These are phyloP conservation scores for Halophytophthora batemanensis DNA, from an alignment of 352 stramenopile genomes.

Conservation along the genomic window DNA sequence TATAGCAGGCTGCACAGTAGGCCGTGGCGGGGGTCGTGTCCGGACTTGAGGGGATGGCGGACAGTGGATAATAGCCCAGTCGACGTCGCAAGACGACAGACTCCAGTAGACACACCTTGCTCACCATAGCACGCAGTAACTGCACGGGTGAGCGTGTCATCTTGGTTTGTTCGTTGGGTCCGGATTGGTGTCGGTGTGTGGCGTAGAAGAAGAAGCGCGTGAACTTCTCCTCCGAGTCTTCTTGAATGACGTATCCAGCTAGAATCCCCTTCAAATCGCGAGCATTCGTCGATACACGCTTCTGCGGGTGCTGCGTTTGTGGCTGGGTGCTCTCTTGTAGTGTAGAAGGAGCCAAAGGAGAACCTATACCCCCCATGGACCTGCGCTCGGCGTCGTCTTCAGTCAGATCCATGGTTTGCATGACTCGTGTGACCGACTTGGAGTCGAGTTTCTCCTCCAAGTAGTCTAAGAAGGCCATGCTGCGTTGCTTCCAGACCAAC, in stretches of 20 bases:
- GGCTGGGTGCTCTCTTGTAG: slow-evolving; percentile 14
- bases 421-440: slow-evolving; percentile 58
- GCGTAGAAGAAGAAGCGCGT: slow-evolving; percentile 70
- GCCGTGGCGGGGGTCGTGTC: slow-evolving; percentile 19
- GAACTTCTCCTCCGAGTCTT: slow-evolving; percentile 53
- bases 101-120: slow-evolving; percentile 36
- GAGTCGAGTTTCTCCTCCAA: slow-evolving; percentile 48
- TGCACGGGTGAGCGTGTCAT: slow-evolving; percentile 36
- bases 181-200: slow-evolving; percentile 17
- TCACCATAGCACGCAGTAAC: slow-evolving; percentile 45
- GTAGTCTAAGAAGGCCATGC: slow-evolving; percentile 61
- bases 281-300: slow-evolving; percentile 12
- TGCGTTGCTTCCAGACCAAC: slow-evolving; percentile 43
- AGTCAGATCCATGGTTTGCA: slow-evolving; percentile 48
- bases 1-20: slow-evolving; percentile 45
- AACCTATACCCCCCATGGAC: slow-evolving; percentile 15
- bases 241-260: slow-evolving; percentile 56
- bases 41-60: slow-evolving; percentile 17
- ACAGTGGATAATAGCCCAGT: slow-evolving; percentile 48
- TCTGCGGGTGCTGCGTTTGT: slow-evolving; percentile 15
- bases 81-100: slow-evolving; percentile 45
- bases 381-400: slow-evolving; percentile 30
- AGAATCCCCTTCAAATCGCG: slow-evolving; percentile 35
- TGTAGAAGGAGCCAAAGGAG: slow-evolving; percentile 18
- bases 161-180: slow-evolving; percentile 11